Base-by-base conservation (phyloP, 2,329 filamentous ascomycete genomes). In the Fusarium transvaalense region DNA sequence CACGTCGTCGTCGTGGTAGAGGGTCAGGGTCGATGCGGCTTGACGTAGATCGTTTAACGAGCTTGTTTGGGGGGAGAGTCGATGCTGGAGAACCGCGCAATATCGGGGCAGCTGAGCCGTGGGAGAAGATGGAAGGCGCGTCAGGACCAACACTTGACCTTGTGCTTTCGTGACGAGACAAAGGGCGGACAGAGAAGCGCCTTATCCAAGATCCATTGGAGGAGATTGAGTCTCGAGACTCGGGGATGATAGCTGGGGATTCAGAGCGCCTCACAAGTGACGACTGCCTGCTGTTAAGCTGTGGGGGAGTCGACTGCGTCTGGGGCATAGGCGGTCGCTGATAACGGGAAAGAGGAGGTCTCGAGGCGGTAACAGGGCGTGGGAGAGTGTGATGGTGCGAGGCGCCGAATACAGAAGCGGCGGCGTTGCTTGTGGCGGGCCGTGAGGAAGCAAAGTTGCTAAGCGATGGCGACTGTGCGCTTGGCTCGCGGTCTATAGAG, bases 31-130 rank as follows among this genome's bases (percentile, higher is more conserved):
- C 80, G 53, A 82, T 75, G 52, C 85, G 84, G 46, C 83, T 80
- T 21, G 90, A 88, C 5, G 89, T 85, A 37, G 87, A 84, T 63
- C 91, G 88, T 79, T 95, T 95, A 53, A 94, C 91, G 39, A 94
- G 83, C 80, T 93, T 94, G 78, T 94, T 94, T 19, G 89, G 90
- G 10, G 87, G 82, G 32, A 88, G 78, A 64, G 83, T 83, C 70
- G 77, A 79, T 68, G 76, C 80, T 19, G 77, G 63, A 19, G 81
- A 75, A 42, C 64, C 65, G 34, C 75, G 68, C 23, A 81, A 78
- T 60, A 93, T 91, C 17, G 91, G 89, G 25, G 85, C 88, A 2
- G 84, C 86, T 35, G 91, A 93, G 61, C 85, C 86, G 78, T 92
- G 86, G 19, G 90, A 92, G 76, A 88, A 87, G 46, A 92, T 77